Conservation (phyloP, 495 filamentous ascomycete species). For the Trichoderma gamsii region DNA sequence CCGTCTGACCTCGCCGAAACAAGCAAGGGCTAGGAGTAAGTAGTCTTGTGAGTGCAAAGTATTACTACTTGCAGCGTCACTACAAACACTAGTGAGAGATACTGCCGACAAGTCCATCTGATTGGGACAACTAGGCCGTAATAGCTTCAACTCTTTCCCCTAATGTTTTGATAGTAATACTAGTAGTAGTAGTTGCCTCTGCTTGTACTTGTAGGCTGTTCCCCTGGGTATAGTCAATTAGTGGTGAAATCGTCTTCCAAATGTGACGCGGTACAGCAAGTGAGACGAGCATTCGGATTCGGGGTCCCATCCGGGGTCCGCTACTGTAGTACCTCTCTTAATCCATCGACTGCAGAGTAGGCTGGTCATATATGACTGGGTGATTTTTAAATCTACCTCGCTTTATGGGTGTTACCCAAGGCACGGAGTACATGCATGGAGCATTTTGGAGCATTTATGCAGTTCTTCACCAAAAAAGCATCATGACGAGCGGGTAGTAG, state of each 20-base stretch:
- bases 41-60: conserved; percentile 6
- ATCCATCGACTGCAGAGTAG: not conserved
- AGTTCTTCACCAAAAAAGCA: not conserved
- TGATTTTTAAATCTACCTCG: not conserved
- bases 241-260: not conserved
- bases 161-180: not conserved
- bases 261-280: not conserved
- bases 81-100: not conserved
- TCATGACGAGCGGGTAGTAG: not conserved
- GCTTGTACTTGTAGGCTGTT: not conserved
- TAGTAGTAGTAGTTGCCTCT: no score
- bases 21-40: not conserved
- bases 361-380: not conserved
- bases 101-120: no score
- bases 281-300: conserved; percentile 3
- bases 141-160: not conserved
- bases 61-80: not conserved
- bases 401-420: not conserved
- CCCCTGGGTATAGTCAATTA: not conserved
- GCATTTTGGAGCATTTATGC: not conserved
- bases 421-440: not conserved
- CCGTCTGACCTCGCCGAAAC: not conserved
- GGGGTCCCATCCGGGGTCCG: not conserved
- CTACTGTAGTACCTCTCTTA: not conserved
- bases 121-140: no score